Percentiles rank a stretch among this genome's conserved stretches.
Evolutionary conservation across 1,284 basidiomycete genomes (phyloP).

Genomic region (Ustilago vetiveriae): DNA sequence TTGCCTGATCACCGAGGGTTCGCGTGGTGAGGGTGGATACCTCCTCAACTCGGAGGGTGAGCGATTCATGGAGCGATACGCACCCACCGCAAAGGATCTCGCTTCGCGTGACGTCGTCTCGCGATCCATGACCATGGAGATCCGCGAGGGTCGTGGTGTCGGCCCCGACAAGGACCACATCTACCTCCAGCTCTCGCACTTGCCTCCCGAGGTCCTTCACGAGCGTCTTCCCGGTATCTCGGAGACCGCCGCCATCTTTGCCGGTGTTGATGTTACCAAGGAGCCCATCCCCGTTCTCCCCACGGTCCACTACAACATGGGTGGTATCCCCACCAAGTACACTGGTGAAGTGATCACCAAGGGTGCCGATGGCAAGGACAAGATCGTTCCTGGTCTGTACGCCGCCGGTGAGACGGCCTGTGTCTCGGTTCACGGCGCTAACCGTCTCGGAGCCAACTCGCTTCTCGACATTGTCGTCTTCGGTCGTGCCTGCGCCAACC

Average conservation of each 20-base stretch:
- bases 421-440: constrained; percentile 98
- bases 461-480: constrained; percentile 99
- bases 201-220: constrained; percentile 93
- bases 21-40: constrained; percentile 99
- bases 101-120: constrained; percentile 99
- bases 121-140: constrained; percentile 98
- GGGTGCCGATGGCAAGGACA: constrained; percentile 78
- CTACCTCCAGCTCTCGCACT: constrained; percentile 95
- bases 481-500: constrained; percentile 96
- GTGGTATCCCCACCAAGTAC: constrained; percentile 98
- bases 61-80: constrained; percentile 99
- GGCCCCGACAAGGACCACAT: constrained; percentile 98
- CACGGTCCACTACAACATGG: constrained; percentile 74
- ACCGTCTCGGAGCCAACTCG: constrained; percentile 99
- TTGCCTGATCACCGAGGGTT: constrained; percentile 98
- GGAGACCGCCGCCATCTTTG: constrained; percentile 98
- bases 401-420: constrained; percentile 99
- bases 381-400: constrained; percentile 95
- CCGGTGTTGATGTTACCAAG: constrained; percentile 99
- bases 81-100: constrained; percentile 98
- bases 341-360: constrained; percentile 90
- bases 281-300: constrained; percentile 79
- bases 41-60: constrained; percentile 98
- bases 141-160: constrained; percentile 98
- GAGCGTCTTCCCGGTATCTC: constrained; percentile 99